Evolutionary conservation across 2,329 filamentous ascomycete genomes (phyloP).

Genomic region (Knufia fluminis): DNA sequence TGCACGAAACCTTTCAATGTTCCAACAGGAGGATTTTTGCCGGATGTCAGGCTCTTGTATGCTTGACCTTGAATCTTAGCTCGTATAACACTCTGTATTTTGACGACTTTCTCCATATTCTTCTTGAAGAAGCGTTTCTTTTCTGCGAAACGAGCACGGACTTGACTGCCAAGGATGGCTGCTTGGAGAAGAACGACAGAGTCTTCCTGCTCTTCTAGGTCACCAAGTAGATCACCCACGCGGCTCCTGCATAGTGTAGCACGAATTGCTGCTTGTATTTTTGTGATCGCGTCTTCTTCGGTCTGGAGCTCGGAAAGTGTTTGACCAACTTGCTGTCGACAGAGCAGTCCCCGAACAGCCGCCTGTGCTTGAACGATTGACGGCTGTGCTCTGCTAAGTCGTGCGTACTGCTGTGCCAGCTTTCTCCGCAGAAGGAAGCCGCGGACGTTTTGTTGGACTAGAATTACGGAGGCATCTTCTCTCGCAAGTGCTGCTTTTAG

Average conservation of each 20-base stretch:
- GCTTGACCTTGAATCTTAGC: slow-evolving; percentile 94
- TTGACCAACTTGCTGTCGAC: slow-evolving; percentile 32
- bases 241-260: slow-evolving; percentile 69
- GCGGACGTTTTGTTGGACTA: slow-evolving; percentile 51
- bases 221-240: slow-evolving; percentile 62
- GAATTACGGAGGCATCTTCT: slow-evolving; percentile 48
- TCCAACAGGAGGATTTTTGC: slow-evolving; percentile 91
- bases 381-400: slow-evolving; percentile 26
- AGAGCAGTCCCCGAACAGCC: slow-evolving; percentile 32
- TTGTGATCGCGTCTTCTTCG: slow-evolving; percentile 56
- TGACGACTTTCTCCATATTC: slow-evolving; percentile 98
- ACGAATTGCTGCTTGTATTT: slow-evolving; percentile 66
- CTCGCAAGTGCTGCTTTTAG: slow-evolving; percentile 47
- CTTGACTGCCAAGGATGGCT: slow-evolving; percentile 59
- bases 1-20: slow-evolving; percentile 98
- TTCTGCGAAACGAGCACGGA: slow-evolving; percentile 67
- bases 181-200: slow-evolving; percentile 66
- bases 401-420: slow-evolving; percentile 26
- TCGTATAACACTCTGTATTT: slow-evolving; percentile 93
- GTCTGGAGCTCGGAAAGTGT: slow-evolving; percentile 62
- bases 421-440: slow-evolving; percentile 29
- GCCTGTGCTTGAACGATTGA: slow-evolving; percentile 32
- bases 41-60: slow-evolving; percentile 91
- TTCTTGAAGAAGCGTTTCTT: slow-evolving; percentile 84
- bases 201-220: slow-evolving; percentile 78